Percentiles rank a stretch among this genome's conserved stretches.
phyloP scores from a whole-genome alignment of 106 monocot genomes.

The Acanthochlamys bracteata region DNA sequence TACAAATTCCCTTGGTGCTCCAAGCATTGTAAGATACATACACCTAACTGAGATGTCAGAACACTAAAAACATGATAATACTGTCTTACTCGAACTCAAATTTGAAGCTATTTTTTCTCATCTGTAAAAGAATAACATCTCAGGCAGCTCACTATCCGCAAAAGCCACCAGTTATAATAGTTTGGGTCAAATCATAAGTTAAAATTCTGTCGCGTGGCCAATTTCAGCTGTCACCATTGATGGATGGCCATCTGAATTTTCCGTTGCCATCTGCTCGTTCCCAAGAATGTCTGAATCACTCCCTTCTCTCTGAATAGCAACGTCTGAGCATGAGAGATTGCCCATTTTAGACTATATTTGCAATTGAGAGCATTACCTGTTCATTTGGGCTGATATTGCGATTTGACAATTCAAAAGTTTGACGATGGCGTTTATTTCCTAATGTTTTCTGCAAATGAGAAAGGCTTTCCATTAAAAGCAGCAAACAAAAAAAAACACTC shows the following conservation, averaged over 20 bases:
- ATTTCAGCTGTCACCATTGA: not conserved
- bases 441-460: conserved; percentile 3
- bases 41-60: not conserved
- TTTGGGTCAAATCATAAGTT: not conserved
- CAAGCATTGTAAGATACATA: not conserved
- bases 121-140: not conserved
- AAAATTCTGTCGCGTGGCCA: not conserved
- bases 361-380: conserved; percentile 3
- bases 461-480: not conserved
- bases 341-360: not conserved
- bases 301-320: not conserved
- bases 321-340: not conserved
- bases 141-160: not conserved
- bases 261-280: not conserved
- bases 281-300: not conserved
- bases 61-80: not conserved
- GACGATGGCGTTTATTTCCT: not conserved
- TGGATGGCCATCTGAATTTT: not conserved
- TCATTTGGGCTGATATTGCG: conserved; percentile 1
- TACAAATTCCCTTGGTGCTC: not conserved
- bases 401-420: not conserved
- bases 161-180: not conserved
- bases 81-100: not conserved
- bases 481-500: not conserved
- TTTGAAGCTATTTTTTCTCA: not conserved